Evolutionary conservation across 352 stramenopile species (phyloP).

Genomic region (Globisporangium echinulatum): DNA sequence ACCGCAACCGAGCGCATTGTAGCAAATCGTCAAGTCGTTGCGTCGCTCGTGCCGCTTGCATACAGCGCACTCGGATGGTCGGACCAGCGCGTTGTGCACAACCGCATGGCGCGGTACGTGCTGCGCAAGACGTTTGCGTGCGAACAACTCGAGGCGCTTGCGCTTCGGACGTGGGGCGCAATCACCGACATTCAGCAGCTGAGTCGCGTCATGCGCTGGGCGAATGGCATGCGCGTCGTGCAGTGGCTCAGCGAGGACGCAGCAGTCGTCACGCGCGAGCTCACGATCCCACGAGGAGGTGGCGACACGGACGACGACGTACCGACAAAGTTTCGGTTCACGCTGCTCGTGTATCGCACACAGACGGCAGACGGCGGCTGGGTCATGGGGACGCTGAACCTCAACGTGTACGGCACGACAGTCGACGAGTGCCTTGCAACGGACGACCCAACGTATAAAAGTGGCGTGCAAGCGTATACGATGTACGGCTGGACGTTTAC

Average conservation of each 20-base stretch:
- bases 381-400: slow-evolving; percentile 18
- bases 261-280: slow-evolving; percentile 16
- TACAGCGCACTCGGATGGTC: slow-evolving; percentile 35
- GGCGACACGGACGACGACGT: slow-evolving; percentile 7
- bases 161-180: slow-evolving; percentile 23
- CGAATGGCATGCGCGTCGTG: slow-evolving; percentile 38
- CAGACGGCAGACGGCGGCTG: slow-evolving; percentile 8
- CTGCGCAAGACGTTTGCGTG: slow-evolving; percentile 29
- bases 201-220: slow-evolving; percentile 24
- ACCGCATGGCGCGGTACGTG: slow-evolving; percentile 22
- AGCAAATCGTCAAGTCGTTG: slow-evolving; percentile 14
- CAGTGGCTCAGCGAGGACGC: slow-evolving; percentile 22
- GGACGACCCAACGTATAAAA: slow-evolving; percentile 11
- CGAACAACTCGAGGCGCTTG: slow-evolving; percentile 12
- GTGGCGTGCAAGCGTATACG: slow-evolving; percentile 17
- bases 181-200: slow-evolving; percentile 18
- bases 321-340: slow-evolving; percentile 18
- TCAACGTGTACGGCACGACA: slow-evolving; percentile 20
- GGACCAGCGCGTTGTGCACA: slow-evolving; percentile 27
- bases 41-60: slow-evolving; percentile 17
- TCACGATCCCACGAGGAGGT: slow-evolving; percentile 19
- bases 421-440: slow-evolving; percentile 18
- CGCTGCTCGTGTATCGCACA: slow-evolving; percentile 16
- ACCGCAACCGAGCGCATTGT: slow-evolving; percentile 21
- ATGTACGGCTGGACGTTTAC: slow-evolving; percentile 26